Conservation (phyloP, 2,329 filamentous ascomycete species). For the Colletotrichum noveboracense region DNA sequence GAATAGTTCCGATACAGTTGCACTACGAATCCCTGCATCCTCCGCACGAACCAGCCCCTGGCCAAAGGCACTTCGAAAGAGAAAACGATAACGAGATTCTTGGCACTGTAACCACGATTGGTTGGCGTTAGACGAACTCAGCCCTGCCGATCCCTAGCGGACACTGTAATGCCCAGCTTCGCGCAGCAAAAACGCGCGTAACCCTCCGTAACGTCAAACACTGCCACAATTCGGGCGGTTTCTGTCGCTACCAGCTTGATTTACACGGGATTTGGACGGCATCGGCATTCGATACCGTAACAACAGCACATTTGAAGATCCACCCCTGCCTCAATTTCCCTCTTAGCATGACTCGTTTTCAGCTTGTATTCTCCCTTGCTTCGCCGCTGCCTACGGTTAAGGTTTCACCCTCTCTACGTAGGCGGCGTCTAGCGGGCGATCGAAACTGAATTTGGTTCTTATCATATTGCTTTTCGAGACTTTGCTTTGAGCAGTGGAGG, state of each 20-base stretch:
- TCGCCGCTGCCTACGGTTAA: background rate
- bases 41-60: background rate
- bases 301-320: background rate
- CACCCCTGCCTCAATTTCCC: background rate
- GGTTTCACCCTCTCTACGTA: background rate
- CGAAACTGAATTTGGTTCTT: background rate
- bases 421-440: background rate
- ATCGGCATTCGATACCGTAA: background rate
- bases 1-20: background rate
- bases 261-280: background rate
- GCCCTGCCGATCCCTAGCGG: background rate
- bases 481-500: background rate
- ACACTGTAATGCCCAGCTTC: background rate
- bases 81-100: conserved; percentile 3
- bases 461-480: background rate
- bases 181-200: background rate
- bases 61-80: background rate
- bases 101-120: background rate
- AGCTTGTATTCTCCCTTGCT: background rate
- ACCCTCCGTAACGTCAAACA: background rate
- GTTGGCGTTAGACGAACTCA: background rate
- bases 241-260: background rate
- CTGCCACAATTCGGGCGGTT: background rate
- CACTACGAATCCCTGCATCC: background rate
- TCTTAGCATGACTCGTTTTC: background rate